Evolutionary conservation across 108 stramenopile genomes (phyloP).

Genomic region (Nitzschia putrida): DNA sequence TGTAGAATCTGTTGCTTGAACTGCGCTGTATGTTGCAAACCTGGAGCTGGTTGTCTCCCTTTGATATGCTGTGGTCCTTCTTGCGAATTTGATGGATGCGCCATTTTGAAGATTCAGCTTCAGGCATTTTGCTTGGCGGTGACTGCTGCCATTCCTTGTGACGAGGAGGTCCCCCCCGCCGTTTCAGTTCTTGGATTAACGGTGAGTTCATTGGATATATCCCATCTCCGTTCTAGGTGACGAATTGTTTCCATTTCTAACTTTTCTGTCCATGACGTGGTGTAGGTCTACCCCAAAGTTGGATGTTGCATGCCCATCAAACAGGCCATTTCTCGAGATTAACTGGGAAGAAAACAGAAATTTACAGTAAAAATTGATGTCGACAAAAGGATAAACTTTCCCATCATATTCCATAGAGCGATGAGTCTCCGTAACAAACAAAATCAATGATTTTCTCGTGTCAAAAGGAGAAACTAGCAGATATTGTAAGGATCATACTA

Average conservation of each 20-base stretch:
- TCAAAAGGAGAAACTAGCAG: no score
- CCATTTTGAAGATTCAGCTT: conserved; percentile 52
- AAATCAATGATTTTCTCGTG: no score
- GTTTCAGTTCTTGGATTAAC: conserved; percentile 58
- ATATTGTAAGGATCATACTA: no score
- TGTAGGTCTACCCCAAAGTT: conserved; percentile 53
- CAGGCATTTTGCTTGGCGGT: conserved; percentile 66
- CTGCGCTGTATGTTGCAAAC: conserved; percentile 68
- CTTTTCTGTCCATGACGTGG: background rate
- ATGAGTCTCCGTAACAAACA: no score
- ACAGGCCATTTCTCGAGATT: conserved; percentile 27
- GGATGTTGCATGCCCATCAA: conserved; percentile 56
- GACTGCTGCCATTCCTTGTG: conserved; percentile 70
- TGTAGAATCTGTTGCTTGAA: conserved; percentile 49
- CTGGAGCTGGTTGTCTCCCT: conserved; percentile 49
- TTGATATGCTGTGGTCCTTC: conserved; percentile 42
- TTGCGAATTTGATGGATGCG: conserved; percentile 51
- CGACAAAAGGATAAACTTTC: no score
- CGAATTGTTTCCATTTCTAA: background rate
- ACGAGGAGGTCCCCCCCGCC: conserved; percentile 73
- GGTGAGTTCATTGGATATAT: background rate
- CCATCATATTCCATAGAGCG: no score
- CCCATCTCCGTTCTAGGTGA: no score
- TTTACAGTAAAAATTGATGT: no score
- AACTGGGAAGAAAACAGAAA: background rate